These are phyloP conservation scores for Trametes cingulata DNA, from an alignment of 768 basidiomycete genomes.

Conservation along the genomic window DNA sequence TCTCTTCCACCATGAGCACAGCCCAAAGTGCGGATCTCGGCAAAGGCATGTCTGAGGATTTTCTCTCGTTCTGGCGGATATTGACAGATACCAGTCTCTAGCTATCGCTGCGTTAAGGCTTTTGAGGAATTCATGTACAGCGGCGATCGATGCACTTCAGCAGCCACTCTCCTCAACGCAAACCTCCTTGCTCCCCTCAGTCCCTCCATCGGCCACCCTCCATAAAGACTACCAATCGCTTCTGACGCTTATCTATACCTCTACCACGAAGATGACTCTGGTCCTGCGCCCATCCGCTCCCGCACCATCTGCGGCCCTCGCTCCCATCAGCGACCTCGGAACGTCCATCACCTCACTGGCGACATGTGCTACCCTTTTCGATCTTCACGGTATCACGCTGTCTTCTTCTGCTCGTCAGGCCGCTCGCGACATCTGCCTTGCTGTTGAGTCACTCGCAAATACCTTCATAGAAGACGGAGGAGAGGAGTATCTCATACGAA, in stretches of 20 bases:
- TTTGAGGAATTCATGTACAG: slow-evolving; percentile 23
- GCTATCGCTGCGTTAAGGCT: slow-evolving; percentile 20
- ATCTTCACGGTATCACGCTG: slow-evolving; percentile 28
- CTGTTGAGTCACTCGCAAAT: slow-evolving; percentile 15
- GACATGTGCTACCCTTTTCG: slow-evolving; percentile 33
- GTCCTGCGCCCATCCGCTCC: slow-evolving; percentile 29
- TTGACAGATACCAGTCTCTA: slow-evolving; percentile 19
- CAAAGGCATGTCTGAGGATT: slow-evolving; percentile 17
- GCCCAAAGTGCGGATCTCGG: slow-evolving; percentile 1
- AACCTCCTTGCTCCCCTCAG: slow-evolving; percentile 2
- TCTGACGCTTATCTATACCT: slow-evolving; percentile 30
- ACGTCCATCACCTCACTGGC: slow-evolving; percentile 27
- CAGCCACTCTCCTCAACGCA: slow-evolving; percentile 9
- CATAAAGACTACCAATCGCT: slow-evolving; percentile 31
- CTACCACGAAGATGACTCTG: slow-evolving; percentile 30
- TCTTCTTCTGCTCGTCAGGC: slow-evolving; percentile 18
- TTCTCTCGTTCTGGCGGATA: neutral
- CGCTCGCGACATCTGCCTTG: slow-evolving; percentile 22
- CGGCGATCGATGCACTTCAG: slow-evolving; percentile 21
- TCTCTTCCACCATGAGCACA: slow-evolving; percentile 15
- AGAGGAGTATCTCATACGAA: slow-evolving; percentile 30
- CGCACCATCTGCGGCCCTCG: slow-evolving; percentile 26
- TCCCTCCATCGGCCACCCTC: slow-evolving; percentile 19
- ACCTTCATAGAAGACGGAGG: slow-evolving; percentile 18
- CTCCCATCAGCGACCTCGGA: slow-evolving; percentile 26